Percentiles rank a stretch among this genome's conserved stretches.
These are phyloP conservation scores for Stipa capillata DNA, from an alignment of 176 grass and related monocot species.

Conservation along the genomic window DNA sequence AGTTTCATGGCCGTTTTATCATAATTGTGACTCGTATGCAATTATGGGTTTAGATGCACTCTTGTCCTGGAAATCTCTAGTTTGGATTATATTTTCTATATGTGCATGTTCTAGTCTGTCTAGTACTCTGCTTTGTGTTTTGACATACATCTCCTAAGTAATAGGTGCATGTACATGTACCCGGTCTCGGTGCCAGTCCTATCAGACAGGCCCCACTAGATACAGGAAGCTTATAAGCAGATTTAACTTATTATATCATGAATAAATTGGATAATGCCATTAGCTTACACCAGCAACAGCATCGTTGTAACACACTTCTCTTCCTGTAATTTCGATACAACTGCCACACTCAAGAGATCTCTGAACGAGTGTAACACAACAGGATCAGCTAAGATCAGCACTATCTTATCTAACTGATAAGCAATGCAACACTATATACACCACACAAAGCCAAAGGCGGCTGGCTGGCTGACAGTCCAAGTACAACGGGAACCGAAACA, in stretches of 20 bases:
- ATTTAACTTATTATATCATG: neutral
- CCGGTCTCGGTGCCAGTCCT: no score
- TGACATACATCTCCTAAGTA: no score
- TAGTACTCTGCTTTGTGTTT: no score
- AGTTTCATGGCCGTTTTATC: no score
- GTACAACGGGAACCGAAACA: neutral
- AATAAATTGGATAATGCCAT: neutral
- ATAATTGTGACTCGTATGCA: no score
- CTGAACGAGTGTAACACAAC: neutral
- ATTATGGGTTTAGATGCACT: no score
- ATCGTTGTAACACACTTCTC: neutral
- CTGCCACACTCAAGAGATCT: neutral
- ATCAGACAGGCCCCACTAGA: no score
- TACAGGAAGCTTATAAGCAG: no score
- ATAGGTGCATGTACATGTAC: no score
- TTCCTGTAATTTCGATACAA: neutral
- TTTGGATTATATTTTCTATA: no score
- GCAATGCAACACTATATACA: constrained; percentile 4
- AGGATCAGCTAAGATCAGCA: constrained; percentile 4
- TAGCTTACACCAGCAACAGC: neutral
- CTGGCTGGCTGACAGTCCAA: neutral
- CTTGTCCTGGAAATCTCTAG: no score
- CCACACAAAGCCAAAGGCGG: neutral
- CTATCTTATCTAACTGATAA: constrained; percentile 3
- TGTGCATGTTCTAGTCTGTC: no score